A percentile compares a stretch with the other conserved stretches of the same genome.
These are phyloP conservation scores for Aspergillus neoniger DNA, from an alignment of 2,329 filamentous ascomycete genomes.

Conservation along the genomic window DNA sequence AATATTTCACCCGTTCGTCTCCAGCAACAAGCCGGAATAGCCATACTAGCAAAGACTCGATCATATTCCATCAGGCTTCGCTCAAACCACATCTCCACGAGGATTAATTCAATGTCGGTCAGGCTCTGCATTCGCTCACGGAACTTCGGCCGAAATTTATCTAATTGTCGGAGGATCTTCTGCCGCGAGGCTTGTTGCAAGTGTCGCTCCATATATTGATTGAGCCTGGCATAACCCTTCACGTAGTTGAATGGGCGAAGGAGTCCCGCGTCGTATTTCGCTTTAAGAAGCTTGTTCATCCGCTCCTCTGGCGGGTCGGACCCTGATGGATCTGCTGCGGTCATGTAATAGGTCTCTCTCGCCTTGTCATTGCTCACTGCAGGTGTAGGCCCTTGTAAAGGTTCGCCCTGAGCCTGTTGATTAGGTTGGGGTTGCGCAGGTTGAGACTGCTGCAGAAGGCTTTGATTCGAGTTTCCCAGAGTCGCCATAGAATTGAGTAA, in stretches of 20 bases:
- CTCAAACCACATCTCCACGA: constrained; percentile 99
- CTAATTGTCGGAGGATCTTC: constrained; percentile 87
- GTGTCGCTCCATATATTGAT: constrained; percentile 88
- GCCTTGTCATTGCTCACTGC: constrained; percentile 66
- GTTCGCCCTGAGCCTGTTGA: constrained; percentile 46
- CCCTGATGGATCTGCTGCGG: constrained; percentile 90
- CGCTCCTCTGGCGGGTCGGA: constrained; percentile 85
- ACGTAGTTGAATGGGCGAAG: constrained; percentile 98
- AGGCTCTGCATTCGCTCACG: constrained; percentile 89
- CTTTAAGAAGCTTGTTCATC: constrained; percentile 90
- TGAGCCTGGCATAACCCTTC: constrained; percentile 87
- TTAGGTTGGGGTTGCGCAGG: constrained; percentile 34
- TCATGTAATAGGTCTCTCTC: constrained; percentile 88
- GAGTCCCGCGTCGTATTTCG: constrained; percentile 93
- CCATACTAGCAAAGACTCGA: constrained; percentile 98
- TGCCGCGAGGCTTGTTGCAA: constrained; percentile 80
- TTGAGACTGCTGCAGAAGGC: constrained; percentile 40
- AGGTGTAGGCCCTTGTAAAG: constrained; percentile 63
- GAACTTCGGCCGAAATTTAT: constrained; percentile 93
- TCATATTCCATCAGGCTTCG: constrained; percentile 96
- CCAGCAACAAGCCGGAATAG: constrained; percentile 97
- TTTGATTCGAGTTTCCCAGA: constrained; percentile 32
- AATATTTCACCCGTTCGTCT: constrained; percentile 95
- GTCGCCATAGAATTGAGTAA: constrained; percentile 48
- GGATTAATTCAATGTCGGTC: constrained; percentile 90